Base-by-base conservation (phyloP, 352 stramenopile species). In the Hyaloperonospora arabidopsidis region DNA sequence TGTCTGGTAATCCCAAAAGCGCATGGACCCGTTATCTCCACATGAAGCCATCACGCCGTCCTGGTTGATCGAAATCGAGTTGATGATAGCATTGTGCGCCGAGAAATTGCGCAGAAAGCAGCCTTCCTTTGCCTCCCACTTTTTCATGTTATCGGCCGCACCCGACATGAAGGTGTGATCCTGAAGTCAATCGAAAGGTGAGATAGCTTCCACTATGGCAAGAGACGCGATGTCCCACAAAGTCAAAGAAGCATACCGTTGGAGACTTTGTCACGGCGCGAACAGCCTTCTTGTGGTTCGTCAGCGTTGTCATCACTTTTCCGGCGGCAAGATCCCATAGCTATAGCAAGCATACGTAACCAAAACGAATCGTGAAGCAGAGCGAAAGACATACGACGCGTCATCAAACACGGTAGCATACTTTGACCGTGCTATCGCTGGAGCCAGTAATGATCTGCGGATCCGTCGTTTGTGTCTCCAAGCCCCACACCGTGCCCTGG, bases 281-380 rank as follows among this genome's bases (percentile, higher is more conserved):
- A 15, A 99, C 77, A 17, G 86, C 89, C 69, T 99, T 99, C 81
- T 99, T 99, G 76, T 99, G 97, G 75, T 99, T 97, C n/a, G 97
- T 99, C 17, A 99, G 70, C 11, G 96, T 99, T 19, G 93, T 96
- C 81, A 98, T 97, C 41, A 95, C 88, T 70, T 98, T 99, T 19
- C 97, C 97, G 0, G 96, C 94, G 5, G 93, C 93, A 29, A 99
- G 74, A 73, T 99, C 97, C 97, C 97, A 99, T 5, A 99, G 63
- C 79, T 91, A 28, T 21, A 53, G 17, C 36, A 13, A 45, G 34
- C 6, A 48, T 50, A 67, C 45, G 2, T 17, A 45, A 43, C 21
- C 53, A 52, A 21, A 18, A 38, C 45, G 34, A 55, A 7, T 23
- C 25, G 25, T 8, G 19, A 43, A 15, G 19, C 28, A 21, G 19